Percentiles rank a stretch among this genome's conserved stretches.
Conservation (phyloP, 1,284 basidiomycete species). For the Cystobasidium slooffiae region DNA sequence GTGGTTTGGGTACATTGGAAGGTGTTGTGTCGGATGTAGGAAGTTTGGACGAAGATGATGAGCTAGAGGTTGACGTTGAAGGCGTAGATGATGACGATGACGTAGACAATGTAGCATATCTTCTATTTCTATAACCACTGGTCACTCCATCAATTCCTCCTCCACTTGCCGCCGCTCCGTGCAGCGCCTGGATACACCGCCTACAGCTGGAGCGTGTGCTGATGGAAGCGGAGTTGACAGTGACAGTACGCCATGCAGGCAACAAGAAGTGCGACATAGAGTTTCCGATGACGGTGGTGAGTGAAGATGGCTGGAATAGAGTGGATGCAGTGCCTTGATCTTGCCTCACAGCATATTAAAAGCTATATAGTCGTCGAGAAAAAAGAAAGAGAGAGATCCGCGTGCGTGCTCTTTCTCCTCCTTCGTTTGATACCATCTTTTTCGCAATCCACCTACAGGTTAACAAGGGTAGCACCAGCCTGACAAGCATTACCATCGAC, state of each 20-base stretch:
- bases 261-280: not conserved
- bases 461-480: no score
- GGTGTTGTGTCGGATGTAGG: not conserved
- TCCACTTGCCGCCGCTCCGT: not conserved
- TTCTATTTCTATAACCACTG: not conserved
- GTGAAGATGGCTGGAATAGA: no score
- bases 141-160: not conserved
- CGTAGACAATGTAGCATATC: not conserved
- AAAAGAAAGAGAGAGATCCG: no score
- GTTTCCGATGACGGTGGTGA: no score
- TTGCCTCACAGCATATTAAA: no score
- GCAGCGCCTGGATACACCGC: constrained; percentile 15
- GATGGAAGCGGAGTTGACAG: not conserved
- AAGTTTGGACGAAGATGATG: not conserved
- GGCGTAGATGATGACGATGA: not conserved
- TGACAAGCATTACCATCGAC: no score
- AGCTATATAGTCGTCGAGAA: no score
- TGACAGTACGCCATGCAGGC: not conserved
- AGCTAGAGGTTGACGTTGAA: not conserved
- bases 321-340: no score
- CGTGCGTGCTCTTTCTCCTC: no score
- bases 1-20: not conserved
- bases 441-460: no score
- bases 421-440: no score
- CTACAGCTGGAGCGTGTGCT: not conserved